phyloP scores from a whole-genome alignment of 1,284 basidiomycete genomes.

The Ustilago tritici region DNA sequence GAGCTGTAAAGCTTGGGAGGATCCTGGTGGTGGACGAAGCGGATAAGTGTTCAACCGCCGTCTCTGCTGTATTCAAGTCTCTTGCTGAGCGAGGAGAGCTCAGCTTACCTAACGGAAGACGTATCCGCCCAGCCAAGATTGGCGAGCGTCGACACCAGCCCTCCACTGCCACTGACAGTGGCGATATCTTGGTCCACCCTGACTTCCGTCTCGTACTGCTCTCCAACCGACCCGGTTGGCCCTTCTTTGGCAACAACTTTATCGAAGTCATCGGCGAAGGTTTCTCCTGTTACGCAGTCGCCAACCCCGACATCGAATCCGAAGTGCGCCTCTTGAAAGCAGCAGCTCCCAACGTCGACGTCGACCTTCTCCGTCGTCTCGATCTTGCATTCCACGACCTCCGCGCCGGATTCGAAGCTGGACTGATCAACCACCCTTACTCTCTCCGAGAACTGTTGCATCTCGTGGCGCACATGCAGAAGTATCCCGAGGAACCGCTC shows the following conservation, averaged over 20 bases:
- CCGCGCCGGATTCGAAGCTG: slow-evolving; percentile 67
- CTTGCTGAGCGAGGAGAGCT: slow-evolving; percentile 70
- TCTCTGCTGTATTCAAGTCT: slow-evolving; percentile 69
- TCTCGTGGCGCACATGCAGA: slow-evolving; percentile 69
- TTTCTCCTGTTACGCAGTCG: slow-evolving; percentile 68
- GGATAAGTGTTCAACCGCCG: slow-evolving; percentile 70
- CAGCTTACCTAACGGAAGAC: slow-evolving; percentile 67
- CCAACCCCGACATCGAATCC: slow-evolving; percentile 69
- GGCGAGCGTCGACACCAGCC: slow-evolving; percentile 12
- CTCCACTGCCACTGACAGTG: slow-evolving; percentile 11
- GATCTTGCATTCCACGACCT: slow-evolving; percentile 69
- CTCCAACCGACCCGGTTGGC: slow-evolving; percentile 70
- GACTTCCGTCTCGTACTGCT: slow-evolving; percentile 70
- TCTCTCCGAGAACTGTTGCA: slow-evolving; percentile 70
- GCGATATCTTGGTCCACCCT: slow-evolving; percentile 66
- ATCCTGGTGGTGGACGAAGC: slow-evolving; percentile 71
- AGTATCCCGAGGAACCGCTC: slow-evolving; percentile 68
- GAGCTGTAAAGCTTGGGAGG: slow-evolving; percentile 67
- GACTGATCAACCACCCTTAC: slow-evolving; percentile 69
- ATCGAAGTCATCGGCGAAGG: slow-evolving; percentile 69
- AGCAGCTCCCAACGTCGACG: slow-evolving; percentile 64
- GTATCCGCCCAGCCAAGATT: slow-evolving; percentile 53
- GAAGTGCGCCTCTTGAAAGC: slow-evolving; percentile 68
- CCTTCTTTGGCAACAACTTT: slow-evolving; percentile 69
- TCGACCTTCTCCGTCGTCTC: slow-evolving; percentile 61